phyloP scores from a whole-genome alignment of 2,329 filamentous ascomycete genomes.

The Ophiostoma fasciatum region DNA sequence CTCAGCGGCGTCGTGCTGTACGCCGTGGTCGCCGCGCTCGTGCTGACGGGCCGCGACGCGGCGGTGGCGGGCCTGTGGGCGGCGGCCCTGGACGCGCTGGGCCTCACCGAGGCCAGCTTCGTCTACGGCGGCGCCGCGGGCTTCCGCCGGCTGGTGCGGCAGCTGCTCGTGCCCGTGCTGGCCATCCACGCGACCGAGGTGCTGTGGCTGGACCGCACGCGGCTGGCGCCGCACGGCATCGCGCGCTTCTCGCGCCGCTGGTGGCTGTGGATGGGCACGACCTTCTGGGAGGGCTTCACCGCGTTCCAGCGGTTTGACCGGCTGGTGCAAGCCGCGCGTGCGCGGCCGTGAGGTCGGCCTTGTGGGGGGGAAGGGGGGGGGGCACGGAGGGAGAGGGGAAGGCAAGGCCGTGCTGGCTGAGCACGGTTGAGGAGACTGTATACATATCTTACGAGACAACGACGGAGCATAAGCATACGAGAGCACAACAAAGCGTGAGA shows the following conservation, averaged over 20 bases:
- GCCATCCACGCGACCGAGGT: slow-evolving; percentile 52
- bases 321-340: too few relatives aligned
- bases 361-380: too few relatives aligned
- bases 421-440: too few relatives aligned
- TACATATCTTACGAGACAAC: too few relatives aligned
- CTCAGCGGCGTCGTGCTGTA: slow-evolving; percentile 41
- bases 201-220: slow-evolving; percentile 32
- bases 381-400: too few relatives aligned
- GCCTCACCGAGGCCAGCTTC: not conserved
- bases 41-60: slow-evolving; percentile 32
- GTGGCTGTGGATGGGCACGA: slow-evolving; percentile 37
- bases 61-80: slow-evolving; percentile 34
- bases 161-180: slow-evolving; percentile 43
- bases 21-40: slow-evolving; percentile 32
- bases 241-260: slow-evolving; percentile 30
- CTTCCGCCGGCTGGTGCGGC: slow-evolving; percentile 43
- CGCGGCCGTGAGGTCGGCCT: too few relatives aligned
- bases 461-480: too few relatives aligned
- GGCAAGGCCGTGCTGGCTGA: too few relatives aligned
- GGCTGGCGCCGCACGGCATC: slow-evolving; percentile 33
- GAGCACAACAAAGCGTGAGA: too few relatives aligned
- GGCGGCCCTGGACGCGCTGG: slow-evolving; percentile 1
- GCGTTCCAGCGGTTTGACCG: slow-evolving; percentile 36
- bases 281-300: slow-evolving; percentile 38
- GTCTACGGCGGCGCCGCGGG: slow-evolving; percentile 23